phyloP scores from a whole-genome alignment of 2,329 filamentous ascomycete genomes.

The Verticillium isaacii region DNA sequence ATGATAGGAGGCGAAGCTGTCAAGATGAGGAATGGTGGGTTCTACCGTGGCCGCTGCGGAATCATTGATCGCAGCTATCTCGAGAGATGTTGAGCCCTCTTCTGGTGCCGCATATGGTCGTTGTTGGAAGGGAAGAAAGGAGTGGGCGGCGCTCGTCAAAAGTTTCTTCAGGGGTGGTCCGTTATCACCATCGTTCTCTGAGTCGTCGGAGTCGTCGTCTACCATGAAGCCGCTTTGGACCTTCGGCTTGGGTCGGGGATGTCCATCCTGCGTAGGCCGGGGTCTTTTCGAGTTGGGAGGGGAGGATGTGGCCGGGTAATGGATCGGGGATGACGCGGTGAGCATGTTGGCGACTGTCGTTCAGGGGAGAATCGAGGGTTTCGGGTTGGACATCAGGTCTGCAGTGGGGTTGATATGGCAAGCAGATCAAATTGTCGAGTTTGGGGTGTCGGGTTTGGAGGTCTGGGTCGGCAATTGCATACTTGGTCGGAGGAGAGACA shows the following conservation, averaged over 20 bases:
- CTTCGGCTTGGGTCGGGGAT: slow-evolving; percentile 25
- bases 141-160: neutral
- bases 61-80: neutral
- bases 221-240: slow-evolving; percentile 32
- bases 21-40: neutral
- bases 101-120: neutral
- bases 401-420: neutral
- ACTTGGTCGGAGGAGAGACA: neutral
- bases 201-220: slow-evolving; percentile 29
- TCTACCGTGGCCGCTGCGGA: neutral
- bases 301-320: slow-evolving; percentile 47
- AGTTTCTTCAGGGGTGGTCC: slow-evolving; percentile 13
- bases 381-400: neutral
- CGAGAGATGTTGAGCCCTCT: neutral
- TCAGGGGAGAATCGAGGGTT: neutral
- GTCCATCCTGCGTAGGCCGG: slow-evolving; percentile 27
- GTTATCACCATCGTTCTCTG: slow-evolving; percentile 22
- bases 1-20: neutral
- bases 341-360: slow-evolving; percentile 39
- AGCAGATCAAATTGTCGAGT: neutral
- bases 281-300: slow-evolving; percentile 28
- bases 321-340: slow-evolving; percentile 53
- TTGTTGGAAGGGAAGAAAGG: neutral
- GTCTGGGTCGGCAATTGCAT: neutral
- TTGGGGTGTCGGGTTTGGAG: neutral